phyloP scores from a whole-genome alignment of 2,329 filamentous ascomycete genomes.

The Fusarium illudens region DNA sequence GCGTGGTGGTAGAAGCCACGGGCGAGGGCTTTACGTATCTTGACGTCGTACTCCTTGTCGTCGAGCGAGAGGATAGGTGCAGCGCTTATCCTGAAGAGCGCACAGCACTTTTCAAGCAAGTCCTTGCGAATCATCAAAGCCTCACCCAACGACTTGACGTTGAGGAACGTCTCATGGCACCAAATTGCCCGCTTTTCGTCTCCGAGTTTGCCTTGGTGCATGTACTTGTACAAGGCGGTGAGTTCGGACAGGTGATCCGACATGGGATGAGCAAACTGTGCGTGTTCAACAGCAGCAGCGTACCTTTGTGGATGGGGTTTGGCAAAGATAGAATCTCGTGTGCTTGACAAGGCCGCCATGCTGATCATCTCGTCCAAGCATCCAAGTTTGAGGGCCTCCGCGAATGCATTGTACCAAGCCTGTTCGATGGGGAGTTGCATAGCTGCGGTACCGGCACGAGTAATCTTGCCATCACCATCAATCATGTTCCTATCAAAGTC shows the following conservation, averaged over 20 bases:
- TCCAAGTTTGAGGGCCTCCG: neutral
- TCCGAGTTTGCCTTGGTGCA: neutral
- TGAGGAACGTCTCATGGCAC: neutral
- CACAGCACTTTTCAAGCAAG: too few relatives aligned
- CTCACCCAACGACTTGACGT: neutral
- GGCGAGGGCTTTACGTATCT: constrained; percentile 5
- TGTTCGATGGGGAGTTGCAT: too few relatives aligned
- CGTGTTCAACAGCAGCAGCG: neutral
- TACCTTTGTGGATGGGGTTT: neutral
- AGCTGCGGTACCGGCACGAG: too few relatives aligned
- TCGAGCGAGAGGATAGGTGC: neutral
- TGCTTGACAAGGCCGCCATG: constrained; percentile 1
- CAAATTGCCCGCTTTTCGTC: too few relatives aligned
- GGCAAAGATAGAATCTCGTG: neutral
- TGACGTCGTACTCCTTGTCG: neutral
- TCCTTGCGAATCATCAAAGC: neutral
- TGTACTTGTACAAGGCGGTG: neutral
- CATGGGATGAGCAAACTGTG: neutral
- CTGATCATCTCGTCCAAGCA: constrained; percentile 1
- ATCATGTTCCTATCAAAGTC: too few relatives aligned
- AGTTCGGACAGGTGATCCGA: neutral
- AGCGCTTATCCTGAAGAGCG: neutral
- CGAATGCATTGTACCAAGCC: constrained; percentile 2
- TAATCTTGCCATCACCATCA: neutral
- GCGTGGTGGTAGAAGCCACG: constrained; percentile 91